Evolutionary conservation across 2,329 filamentous ascomycete species (phyloP), one percentile per base, ranked within the genome.

Genomic region (Fusarium mexicanum): DNA sequence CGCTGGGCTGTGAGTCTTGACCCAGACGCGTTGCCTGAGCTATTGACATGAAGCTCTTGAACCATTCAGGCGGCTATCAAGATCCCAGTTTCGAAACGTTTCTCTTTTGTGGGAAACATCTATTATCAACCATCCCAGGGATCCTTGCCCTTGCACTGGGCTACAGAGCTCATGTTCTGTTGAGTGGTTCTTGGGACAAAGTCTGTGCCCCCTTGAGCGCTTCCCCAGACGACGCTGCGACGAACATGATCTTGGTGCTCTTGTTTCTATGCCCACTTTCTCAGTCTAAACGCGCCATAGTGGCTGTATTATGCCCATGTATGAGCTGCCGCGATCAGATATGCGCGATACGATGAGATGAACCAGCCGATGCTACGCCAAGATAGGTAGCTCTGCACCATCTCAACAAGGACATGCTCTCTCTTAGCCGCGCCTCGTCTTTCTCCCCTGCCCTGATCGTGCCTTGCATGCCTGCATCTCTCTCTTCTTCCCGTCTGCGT

Each of bases 1-100:
- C 47, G 43, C 44, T 47, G 46, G 13, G 62, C 53, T 68, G 55
- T 68, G 64, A 72, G 48, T 72, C 69, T 72, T 48, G 20, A 53
- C 17, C 53, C 41, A 54, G 55, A 54, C 63, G 41, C 47, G 26
- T 43, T 64, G 54, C 35, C 47, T 57, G 69, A 62, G 41, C 47
- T 46, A 59, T 40, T 59, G 38, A 38, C 22, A 44, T 59, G 26
- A 54, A 29, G 26, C 24, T 67, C 73, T 64, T 53, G 54, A 22
- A 41, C 67, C 73, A 77, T 57, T 73, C 67, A 63, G 71, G 75
- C 71, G 75, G 71, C 73, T 77, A 77, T 70, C 59, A 57, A 69
- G 58, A 68, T 67, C 47, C 67, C 60, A 44, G 55, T 54, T 61
- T 41, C 59, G 75, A 77, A 76, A 77, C 75, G 54, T 37, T 44